Base-by-base conservation (phyloP, 2,329 filamentous ascomycete genomes). In the Curvularia spicifera region DNA sequence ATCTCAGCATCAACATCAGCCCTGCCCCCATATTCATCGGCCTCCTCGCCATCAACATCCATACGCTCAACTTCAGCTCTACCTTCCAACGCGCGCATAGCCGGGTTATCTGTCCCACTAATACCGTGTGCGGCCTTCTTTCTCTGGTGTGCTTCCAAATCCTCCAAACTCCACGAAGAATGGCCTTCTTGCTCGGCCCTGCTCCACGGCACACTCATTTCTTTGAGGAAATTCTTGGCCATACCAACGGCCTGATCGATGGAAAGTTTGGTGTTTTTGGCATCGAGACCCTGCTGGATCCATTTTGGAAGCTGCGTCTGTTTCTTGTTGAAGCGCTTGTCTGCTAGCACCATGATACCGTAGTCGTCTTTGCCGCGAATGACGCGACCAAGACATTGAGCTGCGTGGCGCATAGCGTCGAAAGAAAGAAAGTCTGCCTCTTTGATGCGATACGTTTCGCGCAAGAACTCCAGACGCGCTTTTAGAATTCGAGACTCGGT, bases 391-490 rank as follows among this genome's bases (percentile, higher is more conserved):
- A 99, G 82, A 72, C 95, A 99, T 75, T 99, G 95, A 0, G 95
- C 94, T 13, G 95, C 95, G 75, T 99, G 95, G n/a, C 95, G 88
- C 94, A 99, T 99, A 22, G 95, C 95, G 74, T 99, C 95, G 82
- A 99, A 99, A 20, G 95, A 98, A 9, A 99, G 80, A 73, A 99
- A 99, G 74, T 99, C 96, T 67, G 97, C 96, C 76, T 98, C 95
- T 58, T 91, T 88, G 76, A 99, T 99, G 54, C 93, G 90, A 76
- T 98, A 99, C 1, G 91, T 98, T 77, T 99, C 96, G 45, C 94
- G 87, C n/a, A 99, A 78, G 74, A 99, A 99, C 72, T 99, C 93
- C 3, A 99, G 85, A 2, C 95, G 87, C 0, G 95, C 95, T 80
- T 98, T 99, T 45, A 99, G 83, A 59, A 99, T 99, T 31, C 95